Conservation (phyloP, 2,329 filamentous ascomycete species). For the Fusarium liriodendri region DNA sequence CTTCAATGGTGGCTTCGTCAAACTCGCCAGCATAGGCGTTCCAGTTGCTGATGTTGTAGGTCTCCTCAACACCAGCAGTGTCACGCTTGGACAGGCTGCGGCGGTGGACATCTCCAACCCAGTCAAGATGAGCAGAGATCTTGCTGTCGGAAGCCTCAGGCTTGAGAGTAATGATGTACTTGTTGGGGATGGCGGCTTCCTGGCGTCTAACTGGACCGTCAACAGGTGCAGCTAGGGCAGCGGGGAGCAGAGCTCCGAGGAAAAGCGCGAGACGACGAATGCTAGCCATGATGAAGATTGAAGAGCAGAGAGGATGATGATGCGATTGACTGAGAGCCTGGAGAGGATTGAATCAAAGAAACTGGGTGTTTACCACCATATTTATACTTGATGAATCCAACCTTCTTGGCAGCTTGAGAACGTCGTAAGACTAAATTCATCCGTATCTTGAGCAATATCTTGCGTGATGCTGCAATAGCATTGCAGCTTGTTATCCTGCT, state of each 20-base stretch:
- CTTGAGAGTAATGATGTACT: slow-evolving; percentile 72
- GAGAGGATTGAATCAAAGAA: slow-evolving; percentile 16
- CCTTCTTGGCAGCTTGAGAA: neutral
- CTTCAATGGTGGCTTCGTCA: slow-evolving; percentile 52
- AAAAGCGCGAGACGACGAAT: slow-evolving; percentile 46
- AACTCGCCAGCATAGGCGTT: slow-evolving; percentile 58
- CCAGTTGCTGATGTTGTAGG: slow-evolving; percentile 45
- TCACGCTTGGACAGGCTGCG: slow-evolving; percentile 63
- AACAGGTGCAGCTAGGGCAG: slow-evolving; percentile 45
- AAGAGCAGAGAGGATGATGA: slow-evolving; percentile 9
- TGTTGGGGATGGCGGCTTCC: slow-evolving; percentile 28
- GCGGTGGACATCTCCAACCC: slow-evolving; percentile 62
- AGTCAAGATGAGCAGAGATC: slow-evolving; percentile 60
- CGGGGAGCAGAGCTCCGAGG: slow-evolving; percentile 49
- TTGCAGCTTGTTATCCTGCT: slow-evolving; percentile 7
- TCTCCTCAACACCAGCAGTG: slow-evolving; percentile 48
- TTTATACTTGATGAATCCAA: slow-evolving; percentile 24
- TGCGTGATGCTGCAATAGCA: slow-evolving; percentile 26
- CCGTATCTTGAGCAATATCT: slow-evolving; percentile 28
- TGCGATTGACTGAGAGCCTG: slow-evolving; percentile 17
- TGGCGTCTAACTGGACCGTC: slow-evolving; percentile 15
- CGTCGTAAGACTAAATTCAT: slow-evolving; percentile 7
- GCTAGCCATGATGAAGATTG: slow-evolving; percentile 41
- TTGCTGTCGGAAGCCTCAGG: slow-evolving; percentile 55
- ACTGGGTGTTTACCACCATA: slow-evolving; percentile 11